Percentiles rank a stretch among this genome's conserved stretches.
Evolutionary conservation across 2,329 filamentous ascomycete genomes (phyloP).

Genomic region (Curvularia eragrostidis): DNA sequence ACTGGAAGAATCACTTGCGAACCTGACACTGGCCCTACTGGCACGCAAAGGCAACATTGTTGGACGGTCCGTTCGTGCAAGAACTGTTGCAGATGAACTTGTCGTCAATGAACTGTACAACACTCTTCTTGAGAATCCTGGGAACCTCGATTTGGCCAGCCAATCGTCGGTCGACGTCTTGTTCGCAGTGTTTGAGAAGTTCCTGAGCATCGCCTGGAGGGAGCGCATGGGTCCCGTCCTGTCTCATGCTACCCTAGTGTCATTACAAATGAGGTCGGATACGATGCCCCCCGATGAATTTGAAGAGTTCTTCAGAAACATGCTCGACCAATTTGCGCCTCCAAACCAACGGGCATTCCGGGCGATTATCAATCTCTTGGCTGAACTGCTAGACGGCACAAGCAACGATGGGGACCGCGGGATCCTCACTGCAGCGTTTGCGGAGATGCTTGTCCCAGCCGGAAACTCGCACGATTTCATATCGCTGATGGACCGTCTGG

Average conservation of each 20-base stretch:
- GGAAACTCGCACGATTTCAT: constrained; percentile 83
- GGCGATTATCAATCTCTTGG: constrained; percentile 81
- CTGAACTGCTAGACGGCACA: constrained; percentile 86
- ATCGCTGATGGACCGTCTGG: constrained; percentile 83
- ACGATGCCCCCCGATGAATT: constrained; percentile 76
- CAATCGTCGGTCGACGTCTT: constrained; percentile 83
- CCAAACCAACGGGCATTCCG: constrained; percentile 78
- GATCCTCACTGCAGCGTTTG: constrained; percentile 85
- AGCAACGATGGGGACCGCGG: constrained; percentile 91
- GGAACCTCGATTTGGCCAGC: constrained; percentile 74
- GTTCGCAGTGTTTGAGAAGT: constrained; percentile 93
- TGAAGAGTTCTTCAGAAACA: constrained; percentile 63
- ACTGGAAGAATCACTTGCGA: constrained; percentile 83
- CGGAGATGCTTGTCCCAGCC: constrained; percentile 81
- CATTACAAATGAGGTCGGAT: constrained; percentile 70
- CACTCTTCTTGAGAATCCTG: constrained; percentile 80
- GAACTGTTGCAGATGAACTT: constrained; percentile 75
- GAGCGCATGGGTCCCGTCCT: constrained; percentile 88
- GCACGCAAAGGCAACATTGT: constrained; percentile 87
- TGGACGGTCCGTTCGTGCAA: constrained; percentile 74
- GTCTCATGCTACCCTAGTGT: constrained; percentile 71
- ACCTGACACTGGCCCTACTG: constrained; percentile 82
- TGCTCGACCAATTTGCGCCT: constrained; percentile 60
- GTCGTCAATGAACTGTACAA: constrained; percentile 91
- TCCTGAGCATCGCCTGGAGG: constrained; percentile 84